A percentile compares a stretch with the other conserved stretches of the same genome.
Evolutionary conservation across 306 rosid genomes (phyloP).

Genomic region (Cicer bijugum): DNA sequence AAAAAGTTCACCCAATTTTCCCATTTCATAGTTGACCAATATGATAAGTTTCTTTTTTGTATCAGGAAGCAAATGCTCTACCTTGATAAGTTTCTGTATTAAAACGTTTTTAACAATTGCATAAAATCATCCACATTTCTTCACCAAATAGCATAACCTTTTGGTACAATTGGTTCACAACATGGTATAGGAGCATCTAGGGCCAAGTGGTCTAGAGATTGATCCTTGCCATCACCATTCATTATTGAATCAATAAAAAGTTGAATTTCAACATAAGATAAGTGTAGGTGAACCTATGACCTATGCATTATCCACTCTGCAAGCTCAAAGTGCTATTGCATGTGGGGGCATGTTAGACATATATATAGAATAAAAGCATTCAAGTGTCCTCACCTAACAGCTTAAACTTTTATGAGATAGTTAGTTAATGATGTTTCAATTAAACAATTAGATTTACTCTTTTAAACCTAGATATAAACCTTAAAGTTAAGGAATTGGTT

Average conservation of each 20-base stretch:
- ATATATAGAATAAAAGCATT: not conserved
- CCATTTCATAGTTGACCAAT: conserved; percentile 15
- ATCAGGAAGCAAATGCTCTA: conserved; percentile 28
- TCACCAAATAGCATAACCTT: conserved; percentile 1
- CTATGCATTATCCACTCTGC: not conserved
- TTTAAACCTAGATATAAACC: conserved; percentile 16
- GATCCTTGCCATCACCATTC: not conserved
- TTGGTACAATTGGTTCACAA: not conserved
- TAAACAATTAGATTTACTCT: not conserved
- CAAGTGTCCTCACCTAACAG: not conserved
- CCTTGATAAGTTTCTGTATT: conserved; percentile 1
- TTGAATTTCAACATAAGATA: conserved; percentile 4
- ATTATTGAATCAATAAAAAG: not conserved
- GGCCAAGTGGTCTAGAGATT: not conserved
- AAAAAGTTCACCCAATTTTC: not conserved
- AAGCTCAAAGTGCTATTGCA: conserved; percentile 9
- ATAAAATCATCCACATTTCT: conserved; percentile 2
- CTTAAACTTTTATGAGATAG: not conserved
- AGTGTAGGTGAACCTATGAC: conserved; percentile 5
- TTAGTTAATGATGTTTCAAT: not conserved
- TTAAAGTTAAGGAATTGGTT: conserved; percentile 15
- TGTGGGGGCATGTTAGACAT: not conserved
- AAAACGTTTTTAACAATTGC: conserved; percentile 12
- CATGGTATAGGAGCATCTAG: not conserved
- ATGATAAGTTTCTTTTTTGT: conserved; percentile 15